Evolutionary conservation across 768 basidiomycete species (phyloP), one percentile per base, ranked within the genome.

Genomic region (Gymnopilus junonius): DNA sequence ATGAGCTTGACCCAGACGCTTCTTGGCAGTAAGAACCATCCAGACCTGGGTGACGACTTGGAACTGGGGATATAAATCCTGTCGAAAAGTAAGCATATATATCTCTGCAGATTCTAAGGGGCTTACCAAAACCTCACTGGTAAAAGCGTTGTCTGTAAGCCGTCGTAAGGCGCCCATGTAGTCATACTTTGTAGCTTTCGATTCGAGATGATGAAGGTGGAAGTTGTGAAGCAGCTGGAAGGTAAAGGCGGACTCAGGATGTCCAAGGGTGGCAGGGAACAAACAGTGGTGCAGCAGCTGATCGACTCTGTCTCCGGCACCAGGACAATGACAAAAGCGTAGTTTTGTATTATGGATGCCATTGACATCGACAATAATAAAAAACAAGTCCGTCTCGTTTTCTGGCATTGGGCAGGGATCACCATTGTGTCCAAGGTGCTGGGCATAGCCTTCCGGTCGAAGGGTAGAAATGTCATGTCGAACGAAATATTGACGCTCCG

Each of bases 41-140:
- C 66, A 76, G 4, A 75, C 40, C 1, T 69, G 67, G 34, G 68
- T 69, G 15, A 71, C 72, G 14, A 65, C 37, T 0, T 59, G 53
- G 50, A 75, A 73, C 43, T 67, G 65, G 0, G 57, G 40, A 48
- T 66, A 75, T 1, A 66, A 67, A 43, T 76, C 67, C 73, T 75
- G 39, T 20, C 8, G 1, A 55, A 40, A 29, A 31, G 17, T 46
- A 25, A 7, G 43, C 8, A n/a, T 39, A 23, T 58, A 31, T 35
- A 35, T 8, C 17, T n/a, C 46, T 12, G 34, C 17, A 17, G 15
- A 15, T n/a, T 40, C 14, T 57, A 3, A 34, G 23, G 43, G 15
- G 8, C 63, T 11, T 60, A 75, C 74, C 3, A 65, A 51, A 25
- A 66, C 32, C 55, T 66, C 64, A 0, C 58, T 50, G 1, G 67